Base-by-base conservation (phyloP, 495 filamentous ascomycete genomes). In the Talaromyces thailandensis region DNA sequence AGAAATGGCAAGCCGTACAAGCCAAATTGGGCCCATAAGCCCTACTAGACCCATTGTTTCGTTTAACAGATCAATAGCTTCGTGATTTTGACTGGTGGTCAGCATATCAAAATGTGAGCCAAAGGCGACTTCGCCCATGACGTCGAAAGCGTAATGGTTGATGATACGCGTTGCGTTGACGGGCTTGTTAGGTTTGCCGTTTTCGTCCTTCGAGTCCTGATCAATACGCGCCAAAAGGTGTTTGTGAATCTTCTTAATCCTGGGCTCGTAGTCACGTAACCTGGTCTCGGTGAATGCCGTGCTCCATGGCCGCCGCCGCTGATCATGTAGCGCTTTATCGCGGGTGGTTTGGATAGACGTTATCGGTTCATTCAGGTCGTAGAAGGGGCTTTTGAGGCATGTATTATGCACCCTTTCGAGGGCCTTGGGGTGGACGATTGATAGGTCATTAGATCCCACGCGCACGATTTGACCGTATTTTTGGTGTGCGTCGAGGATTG, bases 101-200 rank as follows among this genome's bases (percentile, higher is more conserved):
- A 79, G 58, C 75, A 75, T 77, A 14, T 62, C 60, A 40, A 78
- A 77, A 14, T 70, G 67, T 28, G 66, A 63, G 63, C 67, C 71
- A 65, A 79, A 79, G 14, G 74, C 74, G 18, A 79, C 72, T 18
- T 78, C 74, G 23, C 75, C 72, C 66, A 81, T 75, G 1, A 77
- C 70, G 43, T 80, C 76, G 58, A 78, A 80, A 2, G 50, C 50
- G 11, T 53, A 53, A 0, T 53, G 50, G 24, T 48, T 48, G 6
- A 48, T 48, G 16, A 48, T 18, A 23, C 43, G 43, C 6, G 43
- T 48, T 48, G 43, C 43, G 21, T 48, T 5, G 8, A 48, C 18
- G 6, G 43, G 43, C 2, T 6, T 21, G 6, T 48, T 48, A 0
- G 37, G 11, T 43, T 18, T 8, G 4, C 37, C 16, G 11, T 48